Evolutionary conservation across 148 eudicot genomes (phyloP).

Genomic region (Vaccinium darrowii): DNA sequence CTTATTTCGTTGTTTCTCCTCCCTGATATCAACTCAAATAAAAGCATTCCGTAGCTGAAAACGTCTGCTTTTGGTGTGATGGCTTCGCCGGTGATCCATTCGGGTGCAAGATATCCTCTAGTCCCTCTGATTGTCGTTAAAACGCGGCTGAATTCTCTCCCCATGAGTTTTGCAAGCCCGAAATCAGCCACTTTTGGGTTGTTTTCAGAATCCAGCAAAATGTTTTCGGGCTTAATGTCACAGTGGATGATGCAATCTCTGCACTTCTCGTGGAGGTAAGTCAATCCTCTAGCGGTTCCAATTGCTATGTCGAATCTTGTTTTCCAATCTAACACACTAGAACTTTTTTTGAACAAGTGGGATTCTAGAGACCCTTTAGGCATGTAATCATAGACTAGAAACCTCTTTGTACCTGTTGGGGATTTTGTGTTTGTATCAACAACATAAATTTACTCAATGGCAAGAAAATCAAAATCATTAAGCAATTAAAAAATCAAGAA

Average conservation of each 20-base stretch:
- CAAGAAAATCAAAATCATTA: not conserved
- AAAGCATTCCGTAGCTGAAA: too few species aligned
- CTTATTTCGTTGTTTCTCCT: too few species aligned
- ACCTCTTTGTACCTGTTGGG: not conserved
- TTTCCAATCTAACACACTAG: conserved; percentile 33
- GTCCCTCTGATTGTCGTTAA: conserved; percentile 47
- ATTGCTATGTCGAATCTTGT: conserved; percentile 39
- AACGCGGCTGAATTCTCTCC: conserved; percentile 41
- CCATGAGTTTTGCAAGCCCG: conserved; percentile 46
- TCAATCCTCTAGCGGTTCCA: conserved; percentile 45
- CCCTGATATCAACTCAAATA: too few species aligned
- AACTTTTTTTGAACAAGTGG: conserved; percentile 25
- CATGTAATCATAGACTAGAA: conserved; percentile 48
- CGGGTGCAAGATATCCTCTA: conserved; percentile 47
- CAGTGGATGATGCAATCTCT: conserved; percentile 47
- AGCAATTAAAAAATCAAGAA: not conserved
- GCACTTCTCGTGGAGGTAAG: conserved; percentile 44
- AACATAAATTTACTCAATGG: not conserved
- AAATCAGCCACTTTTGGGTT: conserved; percentile 45
- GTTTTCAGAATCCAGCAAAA: conserved; percentile 33
- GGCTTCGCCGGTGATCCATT: conserved; percentile 56
- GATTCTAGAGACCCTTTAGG: conserved; percentile 45
- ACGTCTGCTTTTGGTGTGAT: conserved; percentile 54
- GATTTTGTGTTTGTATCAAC: not conserved
- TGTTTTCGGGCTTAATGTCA: conserved; percentile 45